These are phyloP conservation scores for Ambrosia artemisiifolia DNA, from an alignment of 129 eudicot genomes.

Conservation along the genomic window DNA sequence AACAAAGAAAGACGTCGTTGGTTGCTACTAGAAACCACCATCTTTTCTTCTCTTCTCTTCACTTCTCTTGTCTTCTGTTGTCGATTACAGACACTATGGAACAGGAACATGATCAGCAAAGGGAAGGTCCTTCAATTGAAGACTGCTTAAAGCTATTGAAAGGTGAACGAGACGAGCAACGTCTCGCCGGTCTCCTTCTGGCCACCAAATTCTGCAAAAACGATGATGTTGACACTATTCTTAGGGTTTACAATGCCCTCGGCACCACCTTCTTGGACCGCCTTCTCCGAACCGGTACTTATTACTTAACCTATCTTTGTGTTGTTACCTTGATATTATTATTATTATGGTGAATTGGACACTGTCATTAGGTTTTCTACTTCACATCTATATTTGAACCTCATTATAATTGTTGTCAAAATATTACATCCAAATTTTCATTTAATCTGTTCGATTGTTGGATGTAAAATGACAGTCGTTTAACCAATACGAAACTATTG, in stretches of 20 bases:
- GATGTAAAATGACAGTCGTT: not conserved
- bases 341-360: too few species aligned
- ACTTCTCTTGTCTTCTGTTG: too few species aligned
- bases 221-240: slow-evolving; percentile 52
- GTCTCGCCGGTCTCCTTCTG: slow-evolving; percentile 83
- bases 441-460: not conserved
- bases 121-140: slow-evolving; percentile 37
- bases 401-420: too few species aligned
- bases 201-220: slow-evolving; percentile 74
- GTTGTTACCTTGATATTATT: too few species aligned
- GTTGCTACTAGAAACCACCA: too few species aligned
- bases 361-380: too few species aligned
- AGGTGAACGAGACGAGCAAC: slow-evolving; percentile 77
- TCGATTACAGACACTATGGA: slow-evolving; percentile 16
- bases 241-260: slow-evolving; percentile 55
- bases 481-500: not conserved
- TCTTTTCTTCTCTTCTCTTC: too few species aligned
- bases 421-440: too few species aligned
- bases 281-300: slow-evolving; percentile 73
- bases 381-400: too few species aligned
- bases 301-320: not conserved
- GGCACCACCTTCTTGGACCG: slow-evolving; percentile 67
- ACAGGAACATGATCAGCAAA: slow-evolving; percentile 11
- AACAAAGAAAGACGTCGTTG: too few species aligned
- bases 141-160: slow-evolving; percentile 70